Base-by-base conservation (phyloP, 2,329 filamentous ascomycete genomes). In the Plenodomus biglobosus region DNA sequence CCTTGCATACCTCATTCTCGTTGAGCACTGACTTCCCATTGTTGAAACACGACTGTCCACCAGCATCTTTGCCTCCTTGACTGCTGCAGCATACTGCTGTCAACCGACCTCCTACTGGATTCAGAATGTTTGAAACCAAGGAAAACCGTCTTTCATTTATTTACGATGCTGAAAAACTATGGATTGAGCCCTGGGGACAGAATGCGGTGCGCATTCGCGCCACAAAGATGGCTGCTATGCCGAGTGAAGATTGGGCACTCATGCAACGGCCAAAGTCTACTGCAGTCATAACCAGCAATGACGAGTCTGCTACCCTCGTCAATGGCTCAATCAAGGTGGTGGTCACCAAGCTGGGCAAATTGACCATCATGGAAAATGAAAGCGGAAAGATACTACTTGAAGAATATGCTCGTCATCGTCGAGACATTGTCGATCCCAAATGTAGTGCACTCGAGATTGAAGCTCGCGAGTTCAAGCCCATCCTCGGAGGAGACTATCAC, bases 391-490 rank as follows among this genome's bases (percentile, higher is more conserved):
- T n/a, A n/a, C 57, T 83, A 1, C 68, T 83, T 0, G 80, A 83
- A 50, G 81, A 84, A 53, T 83, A 78, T 58, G 69, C 73, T 22
- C 76, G 81, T 17, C 72, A 78, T 50, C 74, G 80, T 7, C 59
- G 64, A 22, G 80, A 85, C 50, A 70, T 77, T 2, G 61, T 64
- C 4, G 82, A 85, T 53, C 80, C 82, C 0, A 84, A 84, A 62
- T 81, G 79, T 66, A 83, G 80, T 53, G 77, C 83, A 0, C 69
- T 86, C 2, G 70, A 78, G 8, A 69, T 85, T 16, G 74, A 82
- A 50, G 80, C 81, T 1, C 79, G 83, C 16, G 82, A 85, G 61
- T 81, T 84, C 61, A 76, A 76, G 42, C 77, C 80, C 0, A 75
- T 78, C 2, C 66, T 75, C 0, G 81, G 81, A 5, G 69, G 73